Base-by-base conservation (phyloP, 176 grass and related monocot genomes). In the Juncus effusus region DNA sequence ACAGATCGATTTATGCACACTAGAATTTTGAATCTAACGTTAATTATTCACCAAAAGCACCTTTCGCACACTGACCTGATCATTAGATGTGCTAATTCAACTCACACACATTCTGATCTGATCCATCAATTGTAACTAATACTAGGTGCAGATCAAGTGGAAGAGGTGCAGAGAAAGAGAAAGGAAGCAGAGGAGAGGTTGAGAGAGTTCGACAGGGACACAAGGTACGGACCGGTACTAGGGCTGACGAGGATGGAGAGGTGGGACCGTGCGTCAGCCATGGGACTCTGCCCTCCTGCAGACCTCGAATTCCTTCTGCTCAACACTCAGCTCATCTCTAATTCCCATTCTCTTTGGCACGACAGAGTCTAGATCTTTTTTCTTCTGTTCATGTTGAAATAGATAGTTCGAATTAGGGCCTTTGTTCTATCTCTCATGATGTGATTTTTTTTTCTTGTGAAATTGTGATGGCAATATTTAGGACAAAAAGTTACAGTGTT, bases 191-290 rank as follows among this genome's bases (percentile, higher is more conserved):
- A 61, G 64, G 64, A 54, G 67, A 64, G 10, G 12, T 36, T 10
- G 8, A 72, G 67, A 73, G 71, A 35, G 28, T 54, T 62, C 10
- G 65, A 68, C 65, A 68, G 35, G 45, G 65, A 68, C 49, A 68
- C 38, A 16, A 51, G 65, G 7, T 68, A 68, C 13, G 65, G 65
- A 0, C 65, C 65, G 10, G 11, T 45, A 12, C 16, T 68, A 51
- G 65, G 65, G 16, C 65, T 68, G 28, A 68, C 65, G 47, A 68
- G 65, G 65, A 68, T 68, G 2, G 65, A 68, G 65, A 68, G 65
- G 19, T 68, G 65, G 65, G 65, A 68, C 65, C 49, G 65, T 12
- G 65, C 65, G 8, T 53, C 49, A 4, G 65, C n/a, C 16, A 35
- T 68, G 49, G 65, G 65, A 8, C 65, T 68, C 49, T 68, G 3